These are phyloP conservation scores for Tricholoma matsutake DNA, from an alignment of 768 basidiomycete genomes.

Conservation along the genomic window DNA sequence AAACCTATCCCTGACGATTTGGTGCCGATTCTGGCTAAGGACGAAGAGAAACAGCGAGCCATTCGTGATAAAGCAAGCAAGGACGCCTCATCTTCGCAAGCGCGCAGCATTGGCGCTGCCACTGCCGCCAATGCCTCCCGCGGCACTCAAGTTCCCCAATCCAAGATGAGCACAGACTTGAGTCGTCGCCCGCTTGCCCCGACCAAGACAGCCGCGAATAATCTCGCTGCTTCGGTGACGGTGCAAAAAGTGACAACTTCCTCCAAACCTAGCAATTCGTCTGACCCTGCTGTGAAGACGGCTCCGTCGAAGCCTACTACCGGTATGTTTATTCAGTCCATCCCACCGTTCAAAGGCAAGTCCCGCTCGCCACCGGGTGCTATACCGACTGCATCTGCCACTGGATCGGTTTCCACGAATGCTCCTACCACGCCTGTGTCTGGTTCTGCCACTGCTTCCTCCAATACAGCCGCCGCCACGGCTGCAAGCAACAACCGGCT, in stretches of 20 bases:
- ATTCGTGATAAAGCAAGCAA: constrained; percentile 75
- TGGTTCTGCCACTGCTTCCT: constrained; percentile 17
- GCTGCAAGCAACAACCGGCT: constrained; percentile 51
- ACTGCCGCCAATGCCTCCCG: constrained; percentile 50
- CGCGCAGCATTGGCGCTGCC: constrained; percentile 67
- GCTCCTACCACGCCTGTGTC: constrained; percentile 14
- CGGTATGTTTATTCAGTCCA: constrained; percentile 79
- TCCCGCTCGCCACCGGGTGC: constrained; percentile 22
- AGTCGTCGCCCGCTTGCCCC: constrained; percentile 11
- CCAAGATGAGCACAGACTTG: constrained; percentile 29
- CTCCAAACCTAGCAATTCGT: constrained; percentile 26
- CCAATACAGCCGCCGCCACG: constrained; percentile 51
- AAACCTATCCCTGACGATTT: constrained; percentile 95
- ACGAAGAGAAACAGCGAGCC: constrained; percentile 82
- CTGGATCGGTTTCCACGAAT: constrained; percentile 26
- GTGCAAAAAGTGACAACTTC: constrained; percentile 26
- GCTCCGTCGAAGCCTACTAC: constrained; percentile 16
- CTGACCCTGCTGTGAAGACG: constrained; percentile 41
- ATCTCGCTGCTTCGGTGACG: constrained; percentile 15
- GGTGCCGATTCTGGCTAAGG: constrained; percentile 89
- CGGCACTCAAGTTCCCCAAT: constrained; percentile 34
- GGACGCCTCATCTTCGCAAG: constrained; percentile 63
- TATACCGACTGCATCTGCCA: constrained; percentile 23
- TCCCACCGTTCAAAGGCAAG: constrained; percentile 88
- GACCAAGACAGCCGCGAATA: constrained; percentile 27